Base-by-base conservation (phyloP, 805 yeast genomes). In the Barnettozyma sucrosica region DNA sequence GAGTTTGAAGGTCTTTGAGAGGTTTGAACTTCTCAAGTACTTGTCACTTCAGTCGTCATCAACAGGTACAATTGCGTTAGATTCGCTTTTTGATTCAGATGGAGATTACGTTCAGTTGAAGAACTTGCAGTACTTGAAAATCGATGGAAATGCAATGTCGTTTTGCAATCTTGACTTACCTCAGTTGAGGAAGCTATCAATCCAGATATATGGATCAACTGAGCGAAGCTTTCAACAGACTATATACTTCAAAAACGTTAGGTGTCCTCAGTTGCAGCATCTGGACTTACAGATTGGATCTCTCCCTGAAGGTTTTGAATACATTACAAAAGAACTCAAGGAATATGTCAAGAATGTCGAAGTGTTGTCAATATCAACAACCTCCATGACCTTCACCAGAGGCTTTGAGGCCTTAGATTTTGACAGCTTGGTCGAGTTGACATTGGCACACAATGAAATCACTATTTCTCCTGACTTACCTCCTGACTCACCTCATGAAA, bases 61-160 rank as follows among this genome's bases (percentile, higher is more conserved):
- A 33, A 48, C 55, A 8, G 59, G 55, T 2, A 50, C 50, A 30
- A 28, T 41, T 18, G 47, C 37, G 19, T 18, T 44, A 6, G 44
- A 51, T 24, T 14, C 8, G 23, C 20, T 45, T 10, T 41, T 45
- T 4, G 19, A 30, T 7, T 32, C 43, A 2, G 33, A 44, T 11
- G 24, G n/a, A 14, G 13, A 8, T 8, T 9, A 28, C 13, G 48
- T 51, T 2, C 25, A 18, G 4, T 36, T 58, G 28, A 11, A 18
- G 7, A 46, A 34, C 7, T 43, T 59, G 26, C 46, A 24, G 34
- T 37, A 20, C 0, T 40, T 59, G 18, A 42, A 44, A 10, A 52
- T 59, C 3, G 48, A 49, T 5, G 63, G 63, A 5, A 59, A 58
- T 39, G 51, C 61, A 6, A 32, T 58, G 3, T 48, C 52, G 0